Evolutionary conservation across 139 green algal genomes (phyloP).

Genomic region (Diplosphaera chodatii): DNA sequence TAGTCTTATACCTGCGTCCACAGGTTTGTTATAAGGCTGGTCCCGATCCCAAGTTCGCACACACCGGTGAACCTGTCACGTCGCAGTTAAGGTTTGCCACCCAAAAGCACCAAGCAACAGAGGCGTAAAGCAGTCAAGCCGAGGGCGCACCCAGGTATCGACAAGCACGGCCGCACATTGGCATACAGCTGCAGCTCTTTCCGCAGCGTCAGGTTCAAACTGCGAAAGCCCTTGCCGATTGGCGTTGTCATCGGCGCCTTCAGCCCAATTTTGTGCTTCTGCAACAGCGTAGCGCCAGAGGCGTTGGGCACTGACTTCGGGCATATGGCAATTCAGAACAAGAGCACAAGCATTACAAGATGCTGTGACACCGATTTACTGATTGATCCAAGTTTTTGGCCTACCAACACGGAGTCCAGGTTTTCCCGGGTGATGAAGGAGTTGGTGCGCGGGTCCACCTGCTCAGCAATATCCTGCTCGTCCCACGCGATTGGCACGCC

Average conservation of each 20-base stretch:
- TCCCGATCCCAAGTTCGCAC: no score
- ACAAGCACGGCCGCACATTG: slow-evolving; percentile 94
- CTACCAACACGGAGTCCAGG: slow-evolving; percentile 88
- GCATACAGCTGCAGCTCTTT: slow-evolving; percentile 95
- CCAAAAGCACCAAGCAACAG: no score
- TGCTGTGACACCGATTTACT: no score
- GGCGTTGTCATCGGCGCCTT: slow-evolving; percentile 96
- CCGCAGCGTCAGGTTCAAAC: slow-evolving; percentile 91
- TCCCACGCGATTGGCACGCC: slow-evolving; percentile 82
- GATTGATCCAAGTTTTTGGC: no score
- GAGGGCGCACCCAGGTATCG: slow-evolving; percentile 87
- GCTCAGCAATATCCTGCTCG: slow-evolving; percentile 80
- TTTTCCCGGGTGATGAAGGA: slow-evolving; percentile 88
- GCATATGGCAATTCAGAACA: no score
- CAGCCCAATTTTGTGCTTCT: slow-evolving; percentile 82
- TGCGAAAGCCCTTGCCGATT: slow-evolving; percentile 89
- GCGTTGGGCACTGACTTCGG: no score
- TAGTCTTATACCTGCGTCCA: slow-evolving; percentile 93
- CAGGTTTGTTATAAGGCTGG: no score
- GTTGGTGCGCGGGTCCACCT: slow-evolving; percentile 85
- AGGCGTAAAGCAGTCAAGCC: no score
- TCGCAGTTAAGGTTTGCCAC: no score
- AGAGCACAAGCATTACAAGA: no score
- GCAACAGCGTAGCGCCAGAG: no score
- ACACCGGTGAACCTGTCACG: no score